Base-by-base conservation (phyloP, 805 yeast genomes). In the Metschnikowia baotianmanensis region DNA sequence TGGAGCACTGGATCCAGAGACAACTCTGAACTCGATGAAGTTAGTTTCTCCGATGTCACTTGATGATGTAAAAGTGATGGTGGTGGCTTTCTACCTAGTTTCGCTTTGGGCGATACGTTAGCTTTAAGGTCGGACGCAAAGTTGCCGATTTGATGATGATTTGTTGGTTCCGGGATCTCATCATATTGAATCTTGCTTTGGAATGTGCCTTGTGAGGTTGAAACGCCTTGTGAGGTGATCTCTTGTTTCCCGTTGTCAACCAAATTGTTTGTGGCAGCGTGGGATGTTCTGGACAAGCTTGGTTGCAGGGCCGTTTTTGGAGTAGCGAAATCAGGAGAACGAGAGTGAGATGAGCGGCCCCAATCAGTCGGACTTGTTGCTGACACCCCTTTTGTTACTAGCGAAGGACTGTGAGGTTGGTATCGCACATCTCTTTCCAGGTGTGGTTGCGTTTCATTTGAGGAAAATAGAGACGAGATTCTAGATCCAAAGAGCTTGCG, bases 391-490 rank as follows among this genome's bases (percentile, higher is more conserved):
- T 31, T 31, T 10, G 26, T 11, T 27, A 11, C 41, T n/a, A 26
- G 21, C 11, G 34, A n/a, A 9, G 36, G 25, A 27, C 34, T 38
- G 10, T 16, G 39, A 16, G 46, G 17, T 26, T 21, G 7, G 10
- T 13, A 20, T n/a, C 29, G 30, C 13, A 27, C 40, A 19, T 29
- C 35, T 23, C 28, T 26, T 6, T 35, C 36, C 9, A 40, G 32
- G 9, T 40, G 50, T n/a, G 33, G 39, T 22, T 46, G 50, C 21
- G 20, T 29, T 11, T 45, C 50, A 13, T 33, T 29, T 5, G 46
- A 38, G 37, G 53, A 53, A 48, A 63, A 63, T 21, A 63, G 61
- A 11, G 66, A 58, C 36, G 60, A 52, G 24, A 63, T 56, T 19
- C 67, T 55, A 8, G 58, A 47, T 25, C 67, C 66, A 42, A 63